Conservation (phyloP, 2,329 filamentous ascomycete species). For the Aspergillus alliaceus region DNA sequence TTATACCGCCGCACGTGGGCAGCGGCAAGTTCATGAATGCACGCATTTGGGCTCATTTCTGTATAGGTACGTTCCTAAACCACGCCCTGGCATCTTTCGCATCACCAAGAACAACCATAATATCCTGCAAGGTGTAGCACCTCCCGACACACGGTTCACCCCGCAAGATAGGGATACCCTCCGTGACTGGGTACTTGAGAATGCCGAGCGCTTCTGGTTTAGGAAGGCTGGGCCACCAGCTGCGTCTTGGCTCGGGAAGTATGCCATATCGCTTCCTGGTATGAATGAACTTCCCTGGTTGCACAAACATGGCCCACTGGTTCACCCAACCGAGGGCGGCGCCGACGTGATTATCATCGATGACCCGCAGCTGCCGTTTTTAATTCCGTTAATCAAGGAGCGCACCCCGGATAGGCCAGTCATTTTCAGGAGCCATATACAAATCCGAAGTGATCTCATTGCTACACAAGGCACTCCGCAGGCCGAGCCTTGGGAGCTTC, state of each 20-base stretch:
- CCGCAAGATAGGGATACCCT: conserved; percentile 60
- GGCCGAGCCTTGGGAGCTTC: conserved; percentile 69
- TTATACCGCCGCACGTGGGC: too few relatives aligned
- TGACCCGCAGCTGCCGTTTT: conserved; percentile 74
- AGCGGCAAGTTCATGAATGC: too few relatives aligned
- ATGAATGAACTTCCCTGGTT: conserved; percentile 63
- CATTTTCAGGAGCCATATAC: conserved; percentile 78
- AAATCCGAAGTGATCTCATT: conserved; percentile 70
- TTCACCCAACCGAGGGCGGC: conserved; percentile 63
- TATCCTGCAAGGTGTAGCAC: conserved; percentile 74
- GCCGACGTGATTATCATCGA: conserved; percentile 75
- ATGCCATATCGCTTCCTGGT: not conserved
- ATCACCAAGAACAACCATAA: conserved; percentile 85
- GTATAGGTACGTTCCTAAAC: conserved; percentile 67
- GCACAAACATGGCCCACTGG: conserved; percentile 63
- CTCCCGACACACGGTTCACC: conserved; percentile 60
- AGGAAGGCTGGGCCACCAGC: conserved; percentile 64
- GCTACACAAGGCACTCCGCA: conserved; percentile 62
- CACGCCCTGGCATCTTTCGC: conserved; percentile 71
- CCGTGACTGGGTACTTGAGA: conserved; percentile 67
- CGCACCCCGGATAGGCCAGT: conserved; percentile 68
- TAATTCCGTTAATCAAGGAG: conserved; percentile 71
- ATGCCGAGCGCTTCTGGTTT: conserved; percentile 72
- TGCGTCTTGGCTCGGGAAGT: conserved; percentile 41
- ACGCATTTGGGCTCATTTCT: too few relatives aligned